Evolutionary conservation across 805 yeast species (phyloP), one percentile per base, ranked within the genome.

Genomic region (Zygosaccharomyces gambellarensis): DNA sequence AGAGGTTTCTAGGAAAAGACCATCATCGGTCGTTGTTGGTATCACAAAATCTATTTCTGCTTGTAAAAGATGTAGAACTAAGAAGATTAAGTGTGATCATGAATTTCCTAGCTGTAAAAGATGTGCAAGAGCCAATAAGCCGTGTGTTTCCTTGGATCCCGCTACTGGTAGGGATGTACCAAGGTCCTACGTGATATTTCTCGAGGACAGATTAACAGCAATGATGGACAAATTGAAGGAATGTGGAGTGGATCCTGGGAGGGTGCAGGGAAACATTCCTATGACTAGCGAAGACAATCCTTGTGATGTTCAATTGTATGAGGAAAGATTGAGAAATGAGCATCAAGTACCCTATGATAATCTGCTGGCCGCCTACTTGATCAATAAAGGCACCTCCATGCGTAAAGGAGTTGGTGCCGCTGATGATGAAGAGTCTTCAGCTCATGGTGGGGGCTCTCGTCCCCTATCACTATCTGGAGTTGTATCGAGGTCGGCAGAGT

Each of bases 91-190:
- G 55, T 83, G 87, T 62, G 77, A 80, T n/a, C 73, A 82, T 51
- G 74, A 71, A 36, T 75, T 72, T 38, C 87, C 87, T 1, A 67
- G 75, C 12, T 83, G 87, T 59, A 67, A 71, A 25, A 74, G 74
- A 53, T 83, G 88, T 64, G 66, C 69, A 14, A 77, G 73, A 48
- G 84, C 86, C 9, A 78, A 80, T 5, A 84, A 72, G 2, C 87
- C 85, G 5, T 90, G 97, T 68, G 81, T 88, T 3, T 88, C 95
- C 0, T 67, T 87, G 3, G 97, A 90, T 63, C 90, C 95, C 0
- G 88, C 90, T 5, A 87, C 96, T 0, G 95, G 96, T 0, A 72
- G 95, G 47, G 89, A 85, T 56, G 80, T 89, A 1, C 95, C 97
- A 0, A 71, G 97, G 34, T 85, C 89, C 2, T 85, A 86, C 60